phyloP scores from a whole-genome alignment of 2,329 filamentous ascomycete species.

The Fusarium staphyleae region DNA sequence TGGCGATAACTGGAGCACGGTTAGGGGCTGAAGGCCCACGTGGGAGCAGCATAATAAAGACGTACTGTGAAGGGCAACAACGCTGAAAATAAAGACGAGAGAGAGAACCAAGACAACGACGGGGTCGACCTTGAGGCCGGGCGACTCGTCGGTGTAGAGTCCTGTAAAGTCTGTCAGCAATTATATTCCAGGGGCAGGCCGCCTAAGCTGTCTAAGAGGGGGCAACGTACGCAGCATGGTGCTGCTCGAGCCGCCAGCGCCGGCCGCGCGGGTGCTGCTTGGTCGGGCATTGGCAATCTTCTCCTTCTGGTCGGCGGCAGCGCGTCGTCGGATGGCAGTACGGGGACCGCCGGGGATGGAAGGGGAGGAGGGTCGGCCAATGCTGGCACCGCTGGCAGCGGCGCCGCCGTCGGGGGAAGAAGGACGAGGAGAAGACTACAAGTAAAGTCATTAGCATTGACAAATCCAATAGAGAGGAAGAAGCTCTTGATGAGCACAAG shows the following conservation, averaged over 20 bases:
- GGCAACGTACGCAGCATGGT: slow-evolving; percentile 90
- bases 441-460: background rate
- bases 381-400: slow-evolving; percentile 70
- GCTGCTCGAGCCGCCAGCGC: slow-evolving; percentile 93
- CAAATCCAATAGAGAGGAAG: background rate
- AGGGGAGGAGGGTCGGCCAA: slow-evolving; percentile 83
- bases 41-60: slow-evolving; percentile 26
- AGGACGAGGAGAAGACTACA: slow-evolving; percentile 65
- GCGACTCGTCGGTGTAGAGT: slow-evolving; percentile 98
- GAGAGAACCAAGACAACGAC: slow-evolving; percentile 96
- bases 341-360: slow-evolving; percentile 92
- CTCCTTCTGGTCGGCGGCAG: slow-evolving; percentile 96
- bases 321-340: slow-evolving; percentile 92
- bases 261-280: slow-evolving; percentile 89
- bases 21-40: slow-evolving; percentile 27
- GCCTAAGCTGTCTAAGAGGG: slow-evolving; percentile 1
- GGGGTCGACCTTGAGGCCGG: slow-evolving; percentile 95
- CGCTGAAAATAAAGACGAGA: slow-evolving; percentile 98
- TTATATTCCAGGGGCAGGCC: background rate
- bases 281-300: slow-evolving; percentile 94
- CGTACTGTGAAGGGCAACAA: slow-evolving; percentile 96
- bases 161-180: slow-evolving; percentile 56
- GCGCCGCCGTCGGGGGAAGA: slow-evolving; percentile 66
- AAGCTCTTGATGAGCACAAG: slow-evolving; percentile 1
- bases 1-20: slow-evolving; percentile 80